Evolutionary conservation across 1,284 basidiomycete genomes (phyloP).

Genomic region (Ceratobasidium sp.): DNA sequence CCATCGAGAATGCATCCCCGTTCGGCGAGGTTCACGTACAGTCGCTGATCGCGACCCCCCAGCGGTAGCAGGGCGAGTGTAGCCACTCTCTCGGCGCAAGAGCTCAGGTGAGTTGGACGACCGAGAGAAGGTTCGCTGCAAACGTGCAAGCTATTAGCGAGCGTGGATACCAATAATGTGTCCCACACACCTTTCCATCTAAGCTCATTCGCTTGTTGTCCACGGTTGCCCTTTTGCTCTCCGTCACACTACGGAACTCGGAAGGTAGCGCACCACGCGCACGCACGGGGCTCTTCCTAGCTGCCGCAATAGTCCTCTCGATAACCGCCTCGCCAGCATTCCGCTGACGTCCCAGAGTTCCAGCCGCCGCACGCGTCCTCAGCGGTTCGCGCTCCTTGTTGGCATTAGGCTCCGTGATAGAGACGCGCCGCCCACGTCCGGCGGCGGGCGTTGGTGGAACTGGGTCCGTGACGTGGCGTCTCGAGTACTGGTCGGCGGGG

Average conservation of each 20-base stretch:
- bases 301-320: slow-evolving; percentile 39
- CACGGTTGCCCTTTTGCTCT: slow-evolving; percentile 35
- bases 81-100: slow-evolving; percentile 20
- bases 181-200: slow-evolving; percentile 60
- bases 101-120: slow-evolving; percentile 35
- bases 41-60: slow-evolving; percentile 27
- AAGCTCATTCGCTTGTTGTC: slow-evolving; percentile 48
- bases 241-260: slow-evolving; percentile 44
- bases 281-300: slow-evolving; percentile 45
- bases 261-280: slow-evolving; percentile 42
- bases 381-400: slow-evolving; percentile 49
- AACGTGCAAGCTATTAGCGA: slow-evolving; percentile 19
- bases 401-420: slow-evolving; percentile 20
- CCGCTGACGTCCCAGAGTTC: slow-evolving; percentile 46
- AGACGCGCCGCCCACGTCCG: slow-evolving; percentile 25
- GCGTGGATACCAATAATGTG: background rate
- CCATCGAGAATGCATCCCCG: slow-evolving; percentile 41
- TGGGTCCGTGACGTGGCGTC: slow-evolving; percentile 23
- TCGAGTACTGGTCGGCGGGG: slow-evolving; percentile 33
- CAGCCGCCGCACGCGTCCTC: slow-evolving; percentile 50
- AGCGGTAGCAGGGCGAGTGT: slow-evolving; percentile 3
- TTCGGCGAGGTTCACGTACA: slow-evolving; percentile 34
- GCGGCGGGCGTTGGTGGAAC: slow-evolving; percentile 2
- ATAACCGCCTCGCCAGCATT: slow-evolving; percentile 25
- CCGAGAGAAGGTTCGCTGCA: slow-evolving; percentile 42